Base-by-base conservation (phyloP, 2,329 filamentous ascomycete genomes). In the Xylaria arbuscula region DNA sequence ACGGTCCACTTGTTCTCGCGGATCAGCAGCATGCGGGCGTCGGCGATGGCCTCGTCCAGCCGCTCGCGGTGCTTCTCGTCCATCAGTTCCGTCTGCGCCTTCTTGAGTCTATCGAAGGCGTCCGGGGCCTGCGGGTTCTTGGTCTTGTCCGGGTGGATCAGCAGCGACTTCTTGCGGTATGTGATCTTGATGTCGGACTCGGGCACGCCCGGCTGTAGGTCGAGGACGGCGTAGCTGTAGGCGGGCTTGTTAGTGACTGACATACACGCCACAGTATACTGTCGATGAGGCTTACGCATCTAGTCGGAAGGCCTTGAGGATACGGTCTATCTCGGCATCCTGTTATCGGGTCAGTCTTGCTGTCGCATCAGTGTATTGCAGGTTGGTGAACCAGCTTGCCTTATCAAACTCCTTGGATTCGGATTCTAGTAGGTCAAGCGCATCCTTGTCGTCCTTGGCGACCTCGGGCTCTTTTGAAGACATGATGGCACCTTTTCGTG, bases 111-210 rank as follows among this genome's bases (percentile, higher is more conserved):
- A 82, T 99, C 96, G 78, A 99, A 99, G 72, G 96, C 96, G 76
- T 98, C 96, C 3, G 96, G 95, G 0, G 96, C 96, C 57, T 86
- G 88, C 0, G 93, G 91, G 78, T 99, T 98, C 77, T 90, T 90
- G 65, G 96, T 98, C 81, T 99, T 99, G 85, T 99, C 96, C 7
- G 96, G 96, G 84, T 99, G 96, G 84, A 99, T 98, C 57, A 99
- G 90, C 66, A 99, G 90, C n/a, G 96, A 99, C 82, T 98, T 98
- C 76, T 93, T 94, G 85, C 96, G 94, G 83, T 98, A 99, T 73
- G 89, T 88, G 74, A 91, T 85, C 83, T 98, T 98, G 85, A 99
- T 98, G 83, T 98, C 96, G 68, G 93, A 94, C 75, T 98, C 95
- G 64, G 96, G 90, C 22, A 98, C 93, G 78, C 96, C 96, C 3